Conservation (phyloP, 257 asterid species). For the Ajuga chamaepitys region DNA sequence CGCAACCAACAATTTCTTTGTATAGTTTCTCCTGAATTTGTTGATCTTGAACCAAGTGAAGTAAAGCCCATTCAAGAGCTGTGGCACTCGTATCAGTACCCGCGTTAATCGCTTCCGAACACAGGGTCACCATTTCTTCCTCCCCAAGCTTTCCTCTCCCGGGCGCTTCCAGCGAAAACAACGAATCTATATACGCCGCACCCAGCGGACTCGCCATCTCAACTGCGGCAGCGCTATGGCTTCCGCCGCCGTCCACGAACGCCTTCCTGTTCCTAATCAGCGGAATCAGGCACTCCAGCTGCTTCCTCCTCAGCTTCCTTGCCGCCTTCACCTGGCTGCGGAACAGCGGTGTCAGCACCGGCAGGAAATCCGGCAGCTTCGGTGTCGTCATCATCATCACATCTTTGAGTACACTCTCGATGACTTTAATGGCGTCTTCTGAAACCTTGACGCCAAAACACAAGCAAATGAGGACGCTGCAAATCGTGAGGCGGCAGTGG, state of each 20-base stretch:
- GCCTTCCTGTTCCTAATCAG: constrained; percentile 55
- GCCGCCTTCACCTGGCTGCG: constrained; percentile 60
- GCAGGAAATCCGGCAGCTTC: constrained; percentile 88
- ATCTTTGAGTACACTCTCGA: constrained; percentile 65
- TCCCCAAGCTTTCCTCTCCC: constrained; percentile 62
- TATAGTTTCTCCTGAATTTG: constrained; percentile 66
- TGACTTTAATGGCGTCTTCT: constrained; percentile 37
- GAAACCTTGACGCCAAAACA: constrained; percentile 81
- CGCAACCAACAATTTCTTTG: constrained; percentile 52
- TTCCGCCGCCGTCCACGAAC: constrained; percentile 52
- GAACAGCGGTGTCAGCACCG: constrained; percentile 62
- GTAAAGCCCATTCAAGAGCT: constrained; percentile 76
- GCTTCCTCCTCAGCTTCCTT: constrained; percentile 52
- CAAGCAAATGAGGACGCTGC: constrained; percentile 75
- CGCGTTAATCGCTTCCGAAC: constrained; percentile 82
- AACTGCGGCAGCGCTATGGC: constrained; percentile 3
- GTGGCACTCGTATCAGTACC: constrained; percentile 98
- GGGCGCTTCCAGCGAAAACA: constrained; percentile 52
- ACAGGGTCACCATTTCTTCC: constrained; percentile 81
- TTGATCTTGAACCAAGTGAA: constrained; percentile 59
- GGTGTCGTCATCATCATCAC: constrained; percentile 83
- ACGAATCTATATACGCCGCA: constrained; percentile 84
- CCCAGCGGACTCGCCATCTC: constrained; percentile 93
- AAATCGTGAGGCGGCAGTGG: constrained; percentile 68
- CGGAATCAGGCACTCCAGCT: constrained; percentile 66